These are phyloP conservation scores for Nannizzia gypsea DNA, from an alignment of 2,329 filamentous ascomycete species.

Conservation along the genomic window DNA sequence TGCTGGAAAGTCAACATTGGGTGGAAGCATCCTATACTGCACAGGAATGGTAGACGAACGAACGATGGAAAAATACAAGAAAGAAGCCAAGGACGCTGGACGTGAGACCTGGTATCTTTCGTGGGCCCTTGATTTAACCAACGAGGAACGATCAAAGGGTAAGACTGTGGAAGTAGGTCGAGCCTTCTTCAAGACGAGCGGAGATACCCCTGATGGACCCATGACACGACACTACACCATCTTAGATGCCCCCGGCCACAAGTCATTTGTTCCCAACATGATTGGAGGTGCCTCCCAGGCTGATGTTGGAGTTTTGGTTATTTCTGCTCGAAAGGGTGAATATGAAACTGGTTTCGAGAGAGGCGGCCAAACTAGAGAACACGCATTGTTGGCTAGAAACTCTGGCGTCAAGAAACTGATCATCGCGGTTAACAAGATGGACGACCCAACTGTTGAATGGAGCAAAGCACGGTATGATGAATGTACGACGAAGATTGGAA, in stretches of 20 bases:
- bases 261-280: constrained; percentile 97
- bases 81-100: constrained; percentile 87
- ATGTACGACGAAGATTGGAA: constrained; percentile 75
- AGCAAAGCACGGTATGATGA: constrained; percentile 85
- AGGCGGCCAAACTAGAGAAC: constrained; percentile 92
- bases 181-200: constrained; percentile 77
- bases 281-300: constrained; percentile 90
- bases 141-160: constrained; percentile 89
- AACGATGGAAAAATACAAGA: constrained; percentile 96
- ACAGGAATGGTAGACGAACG: constrained; percentile 99
- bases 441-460: constrained; percentile 93
- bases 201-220: constrained; percentile 26
- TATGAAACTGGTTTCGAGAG: constrained; percentile 98
- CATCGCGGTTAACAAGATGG: constrained; percentile 98
- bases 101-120: constrained; percentile 98
- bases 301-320: constrained; percentile 89
- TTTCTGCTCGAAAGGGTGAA: constrained; percentile 92
- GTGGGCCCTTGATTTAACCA: constrained; percentile 94
- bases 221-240: constrained; percentile 95
- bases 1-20: constrained; percentile 92
- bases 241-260: constrained; percentile 91
- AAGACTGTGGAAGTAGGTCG: constrained; percentile 97
- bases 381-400: constrained; percentile 94
- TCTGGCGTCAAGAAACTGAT: constrained; percentile 96
- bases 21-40: constrained; percentile 80